Percentiles rank a stretch among this genome's conserved stretches.
Evolutionary conservation across 164 flowering plant genomes (phyloP).

Genomic region (Dillenia suffruticosa): DNA sequence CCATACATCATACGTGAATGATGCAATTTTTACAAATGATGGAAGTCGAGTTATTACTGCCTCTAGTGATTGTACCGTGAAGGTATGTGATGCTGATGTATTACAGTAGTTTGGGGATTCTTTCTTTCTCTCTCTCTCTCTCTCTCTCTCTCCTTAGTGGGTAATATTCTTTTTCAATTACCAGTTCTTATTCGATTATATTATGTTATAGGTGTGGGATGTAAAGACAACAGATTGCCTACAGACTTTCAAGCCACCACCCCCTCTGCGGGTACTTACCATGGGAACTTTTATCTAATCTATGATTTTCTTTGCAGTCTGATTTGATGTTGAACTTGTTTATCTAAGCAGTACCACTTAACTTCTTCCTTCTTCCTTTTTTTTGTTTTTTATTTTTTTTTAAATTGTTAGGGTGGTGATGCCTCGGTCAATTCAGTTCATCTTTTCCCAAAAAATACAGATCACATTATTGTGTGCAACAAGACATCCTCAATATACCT

Average conservation of each 20-base stretch:
- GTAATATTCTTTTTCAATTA: not conserved
- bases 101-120: not conserved
- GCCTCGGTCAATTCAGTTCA: conserved; percentile 95
- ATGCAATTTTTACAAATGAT: conserved; percentile 89
- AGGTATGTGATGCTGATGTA: conserved; percentile 32
- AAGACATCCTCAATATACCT: conserved; percentile 92
- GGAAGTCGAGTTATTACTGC: conserved; percentile 95
- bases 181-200: not conserved
- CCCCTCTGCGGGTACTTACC: conserved; percentile 75
- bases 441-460: conserved; percentile 86
- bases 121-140: not conserved
- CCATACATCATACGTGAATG: conserved; percentile 88
- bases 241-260: conserved; percentile 97
- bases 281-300: conserved; percentile 6
- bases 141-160: not conserved
- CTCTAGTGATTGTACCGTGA: conserved; percentile 97
- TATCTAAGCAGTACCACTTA: not conserved
- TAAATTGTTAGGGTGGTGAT: conserved; percentile 81
- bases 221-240: conserved; percentile 84
- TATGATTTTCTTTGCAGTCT: not conserved
- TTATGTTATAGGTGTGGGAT: conserved; percentile 83
- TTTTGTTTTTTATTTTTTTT: conserved; percentile 10
- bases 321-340: not conserved
- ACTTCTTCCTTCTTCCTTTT: conserved; percentile 6
- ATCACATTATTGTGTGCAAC: conserved; percentile 91